Evolutionary conservation across 176 grass and related monocot genomes (phyloP).

Genomic region (Rhynchospora breviuscula): DNA sequence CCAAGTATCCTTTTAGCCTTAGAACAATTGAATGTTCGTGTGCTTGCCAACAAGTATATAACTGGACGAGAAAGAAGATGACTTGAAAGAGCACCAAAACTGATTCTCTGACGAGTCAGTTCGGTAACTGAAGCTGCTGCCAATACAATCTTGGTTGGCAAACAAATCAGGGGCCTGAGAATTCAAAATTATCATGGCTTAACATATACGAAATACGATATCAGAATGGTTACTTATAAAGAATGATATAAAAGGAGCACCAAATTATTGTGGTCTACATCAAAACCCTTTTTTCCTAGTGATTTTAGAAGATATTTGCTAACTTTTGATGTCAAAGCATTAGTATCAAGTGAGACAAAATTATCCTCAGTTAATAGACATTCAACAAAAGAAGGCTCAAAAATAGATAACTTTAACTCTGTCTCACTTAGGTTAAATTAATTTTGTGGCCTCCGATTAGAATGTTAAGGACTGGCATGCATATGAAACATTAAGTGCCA

Average conservation of each 20-base stretch:
- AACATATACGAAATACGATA: background rate
- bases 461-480: background rate
- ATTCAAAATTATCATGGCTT: slow-evolving; percentile 22
- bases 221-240: too few relatives aligned
- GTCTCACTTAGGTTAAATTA: background rate
- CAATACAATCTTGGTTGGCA: slow-evolving; percentile 57
- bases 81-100: slow-evolving; percentile 33
- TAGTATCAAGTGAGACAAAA: background rate
- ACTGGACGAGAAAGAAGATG: slow-evolving; percentile 42
- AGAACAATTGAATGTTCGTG: slow-evolving; percentile 77
- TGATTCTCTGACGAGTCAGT: slow-evolving; percentile 35
- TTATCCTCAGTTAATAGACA: background rate
- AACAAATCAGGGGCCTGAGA: slow-evolving; percentile 65
- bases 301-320: background rate
- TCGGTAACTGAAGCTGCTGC: slow-evolving; percentile 32
- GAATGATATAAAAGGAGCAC: too few relatives aligned
- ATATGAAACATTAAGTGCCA: background rate
- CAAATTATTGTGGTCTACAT: background rate
- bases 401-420: background rate
- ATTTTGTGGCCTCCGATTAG: background rate
- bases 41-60: slow-evolving; percentile 52
- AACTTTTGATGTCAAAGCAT: slow-evolving; percentile 1
- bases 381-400: background rate
- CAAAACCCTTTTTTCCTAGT: background rate
- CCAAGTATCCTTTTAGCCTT: slow-evolving; percentile 64